Evolutionary conservation across 331 rosid genomes (phyloP).

Genomic region (Rosa hybrid): DNA sequence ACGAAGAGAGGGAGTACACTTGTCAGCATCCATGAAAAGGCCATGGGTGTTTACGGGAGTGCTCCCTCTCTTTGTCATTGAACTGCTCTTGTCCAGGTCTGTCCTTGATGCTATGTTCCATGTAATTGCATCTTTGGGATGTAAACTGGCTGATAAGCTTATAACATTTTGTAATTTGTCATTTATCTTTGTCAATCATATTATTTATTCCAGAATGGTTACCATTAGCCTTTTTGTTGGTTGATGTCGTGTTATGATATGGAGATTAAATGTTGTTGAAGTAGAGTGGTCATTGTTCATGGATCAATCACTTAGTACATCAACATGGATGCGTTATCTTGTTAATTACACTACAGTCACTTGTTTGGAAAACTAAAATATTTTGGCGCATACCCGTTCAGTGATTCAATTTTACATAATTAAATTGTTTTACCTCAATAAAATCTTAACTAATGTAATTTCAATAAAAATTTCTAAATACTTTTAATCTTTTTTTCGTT

Average conservation of each 20-base stretch:
- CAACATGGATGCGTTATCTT: neutral
- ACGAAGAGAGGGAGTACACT: conserved; percentile 20
- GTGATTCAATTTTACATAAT: neutral
- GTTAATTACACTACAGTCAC: neutral
- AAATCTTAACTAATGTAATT: neutral
- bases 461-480: neutral
- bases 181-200: neutral
- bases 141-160: neutral
- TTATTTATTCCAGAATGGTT: neutral
- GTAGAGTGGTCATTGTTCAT: conserved; percentile 1
- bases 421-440: neutral
- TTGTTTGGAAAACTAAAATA: neutral
- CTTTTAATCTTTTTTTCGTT: neutral
- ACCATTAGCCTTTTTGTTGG: neutral
- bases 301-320: neutral
- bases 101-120: neutral
- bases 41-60: conserved; percentile 24
- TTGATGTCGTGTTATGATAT: neutral
- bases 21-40: conserved; percentile 18
- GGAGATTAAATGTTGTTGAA: neutral
- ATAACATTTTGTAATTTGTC: neutral
- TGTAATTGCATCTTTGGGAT: neutral
- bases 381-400: neutral
- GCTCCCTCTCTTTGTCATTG: conserved; percentile 22
- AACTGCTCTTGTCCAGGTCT: neutral